Evolutionary conservation across 73 alveolate genomes (phyloP).

Genomic region (Paramecium biaurelia): DNA sequence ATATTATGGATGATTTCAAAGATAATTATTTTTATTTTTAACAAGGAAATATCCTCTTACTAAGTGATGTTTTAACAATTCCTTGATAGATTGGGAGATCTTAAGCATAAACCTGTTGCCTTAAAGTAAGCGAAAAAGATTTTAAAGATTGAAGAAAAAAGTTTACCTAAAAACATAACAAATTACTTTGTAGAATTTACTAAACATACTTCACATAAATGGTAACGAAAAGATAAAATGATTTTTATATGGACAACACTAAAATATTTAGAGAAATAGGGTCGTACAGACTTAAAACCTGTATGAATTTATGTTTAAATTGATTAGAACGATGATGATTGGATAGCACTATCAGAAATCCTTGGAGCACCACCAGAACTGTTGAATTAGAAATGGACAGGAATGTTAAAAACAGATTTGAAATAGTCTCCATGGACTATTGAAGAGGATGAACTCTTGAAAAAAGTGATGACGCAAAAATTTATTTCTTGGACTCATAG

Average conservation of each 20-base stretch:
- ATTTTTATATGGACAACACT: constrained; percentile 32
- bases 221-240: constrained; percentile 40
- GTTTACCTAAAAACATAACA: constrained; percentile 5
- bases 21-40: neutral
- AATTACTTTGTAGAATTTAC: constrained; percentile 22
- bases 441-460: constrained; percentile 31
- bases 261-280: neutral
- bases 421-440: constrained; percentile 38
- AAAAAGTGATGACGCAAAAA: constrained; percentile 18
- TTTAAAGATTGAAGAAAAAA: constrained; percentile 19
- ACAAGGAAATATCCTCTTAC: neutral
- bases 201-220: neutral
- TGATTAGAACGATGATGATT: constrained; percentile 25
- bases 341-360: neutral
- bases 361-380: neutral
- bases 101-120: constrained; percentile 10
- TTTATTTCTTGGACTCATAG: constrained; percentile 32
- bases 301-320: constrained; percentile 5
- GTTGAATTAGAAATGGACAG: neutral
- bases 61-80: constrained; percentile 31
- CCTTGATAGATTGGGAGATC: constrained; percentile 20
- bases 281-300: neutral
- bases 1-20: neutral
- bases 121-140: constrained; percentile 30
- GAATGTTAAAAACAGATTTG: neutral